Conservation (phyloP, 768 basidiomycete genomes). For the Sporobolomyces pararoseus region DNA sequence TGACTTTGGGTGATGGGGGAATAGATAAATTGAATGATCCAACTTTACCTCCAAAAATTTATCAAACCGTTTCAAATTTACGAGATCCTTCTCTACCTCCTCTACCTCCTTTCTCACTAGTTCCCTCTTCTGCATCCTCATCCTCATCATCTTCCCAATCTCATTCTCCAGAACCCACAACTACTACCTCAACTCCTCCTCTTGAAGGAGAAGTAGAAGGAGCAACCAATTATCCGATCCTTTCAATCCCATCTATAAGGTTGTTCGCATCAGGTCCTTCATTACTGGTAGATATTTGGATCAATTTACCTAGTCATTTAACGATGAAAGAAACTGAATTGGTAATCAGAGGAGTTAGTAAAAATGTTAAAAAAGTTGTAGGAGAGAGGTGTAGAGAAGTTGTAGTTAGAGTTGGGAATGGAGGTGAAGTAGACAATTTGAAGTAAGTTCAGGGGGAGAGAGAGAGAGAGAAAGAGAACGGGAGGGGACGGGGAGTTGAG, state of each 20-base stretch:
- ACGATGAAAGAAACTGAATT: slow-evolving; percentile 60
- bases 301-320: slow-evolving; percentile 61
- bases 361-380: slow-evolving; percentile 2
- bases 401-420: slow-evolving; percentile 32
- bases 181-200: slow-evolving; percentile 18
- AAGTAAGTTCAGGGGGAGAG: no score
- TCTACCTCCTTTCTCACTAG: slow-evolving; percentile 46
- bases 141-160: not conserved
- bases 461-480: no score
- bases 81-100: slow-evolving; percentile 60
- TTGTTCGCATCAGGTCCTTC: slow-evolving; percentile 75
- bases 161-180: slow-evolving; percentile 40
- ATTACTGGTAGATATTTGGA: slow-evolving; percentile 76
- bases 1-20: slow-evolving; percentile 1
- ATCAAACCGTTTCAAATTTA: slow-evolving; percentile 61
- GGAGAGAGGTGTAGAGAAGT: slow-evolving; percentile 37
- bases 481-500: no score
- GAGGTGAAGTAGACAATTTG: slow-evolving; percentile 14
- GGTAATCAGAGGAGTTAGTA: slow-evolving; percentile 62
- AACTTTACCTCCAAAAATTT: slow-evolving; percentile 77
- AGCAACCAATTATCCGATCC: slow-evolving; percentile 45
- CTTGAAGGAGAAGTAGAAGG: not conserved
- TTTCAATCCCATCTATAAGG: slow-evolving; percentile 54
- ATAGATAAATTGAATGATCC: slow-evolving; percentile 81
- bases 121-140: not conserved